Base-by-base conservation (phyloP, 1,139 yeast genomes). In the Chernovozyma sophiae-reginae region DNA sequence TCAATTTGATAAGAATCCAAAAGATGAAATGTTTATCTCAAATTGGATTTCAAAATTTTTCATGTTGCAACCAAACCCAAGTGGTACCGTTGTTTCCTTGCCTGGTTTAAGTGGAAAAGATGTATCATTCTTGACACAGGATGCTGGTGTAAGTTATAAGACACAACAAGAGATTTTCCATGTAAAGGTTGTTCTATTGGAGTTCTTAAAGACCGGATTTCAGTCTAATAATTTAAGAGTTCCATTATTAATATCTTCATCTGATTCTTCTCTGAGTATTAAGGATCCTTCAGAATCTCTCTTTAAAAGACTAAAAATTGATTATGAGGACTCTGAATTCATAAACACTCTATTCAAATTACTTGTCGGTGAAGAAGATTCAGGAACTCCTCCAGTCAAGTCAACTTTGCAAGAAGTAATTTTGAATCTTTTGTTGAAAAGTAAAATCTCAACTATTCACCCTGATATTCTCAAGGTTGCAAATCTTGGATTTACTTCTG, bases 61-160 rank as follows among this genome's bases (percentile, higher is more conserved):
- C 50, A 49, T 84, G 40, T 56, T 86, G 30, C 64, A 63, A 33
- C 80, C 87, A 0, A 68, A 64, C 3, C 36, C 51, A 0, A 29
- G 39, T 3, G 36, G 42, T 2, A 43, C 44, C 11, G 33, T 44
- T 2, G 30, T 36, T 2, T 55, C 58, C 1, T 60, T 46, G 44
- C 86, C 92, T 0, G 95, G 96, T 0, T 60, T 87, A 40, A 67
- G 79, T 18, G 54, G 68, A 1, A 55, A 56, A 0, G 86, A 83
- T 38, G 69, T 72, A 24, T 55, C 74, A 1, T 85, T 79, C 49
- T 75, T 86, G 49, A 80, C 86, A 0, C 70, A 70, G 37, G 77
- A 77, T 43, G 86, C 94, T 4, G 87, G 90, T 12, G 75, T 79
- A 0, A 53, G 72, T 0, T 78, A 74, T 49, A 73, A 72, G 31